phyloP scores from a whole-genome alignment of 768 basidiomycete species.

The Tulasnella sp. region DNA sequence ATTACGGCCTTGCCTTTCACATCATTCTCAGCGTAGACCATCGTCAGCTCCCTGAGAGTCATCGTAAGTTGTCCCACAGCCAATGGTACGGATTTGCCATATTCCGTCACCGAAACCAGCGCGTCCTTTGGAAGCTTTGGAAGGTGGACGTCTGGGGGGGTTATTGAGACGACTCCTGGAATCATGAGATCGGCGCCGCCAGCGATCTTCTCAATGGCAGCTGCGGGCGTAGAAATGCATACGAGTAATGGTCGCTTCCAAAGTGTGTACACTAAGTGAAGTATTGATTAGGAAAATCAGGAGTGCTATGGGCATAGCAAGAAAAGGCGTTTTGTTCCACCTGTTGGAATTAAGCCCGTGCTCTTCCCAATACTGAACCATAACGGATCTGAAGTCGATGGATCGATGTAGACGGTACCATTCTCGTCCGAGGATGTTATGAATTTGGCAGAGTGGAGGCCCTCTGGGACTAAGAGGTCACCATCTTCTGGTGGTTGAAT shows the following conservation, averaged over 20 bases:
- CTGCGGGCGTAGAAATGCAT: conserved; percentile 54
- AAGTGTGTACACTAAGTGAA: conserved; percentile 51
- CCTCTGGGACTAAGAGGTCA: conserved; percentile 63
- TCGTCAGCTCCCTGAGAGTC: conserved; percentile 36
- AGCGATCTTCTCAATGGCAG: conserved; percentile 59
- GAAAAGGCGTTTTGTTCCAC: conserved; percentile 27
- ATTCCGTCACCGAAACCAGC: conserved; percentile 54
- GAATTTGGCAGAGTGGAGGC: conserved; percentile 58
- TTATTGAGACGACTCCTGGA: conserved; percentile 55
- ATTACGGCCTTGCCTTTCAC: conserved; percentile 71
- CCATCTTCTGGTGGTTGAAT: conserved; percentile 40
- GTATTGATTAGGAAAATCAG: neutral
- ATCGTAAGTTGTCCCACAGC: conserved; percentile 67
- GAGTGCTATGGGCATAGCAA: neutral
- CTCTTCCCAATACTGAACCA: conserved; percentile 73
- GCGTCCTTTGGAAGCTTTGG: conserved; percentile 28
- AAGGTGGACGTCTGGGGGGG: neutral
- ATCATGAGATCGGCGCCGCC: conserved; percentile 86
- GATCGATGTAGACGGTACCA: conserved; percentile 35
- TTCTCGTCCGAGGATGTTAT: conserved; percentile 55
- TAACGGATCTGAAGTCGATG: conserved; percentile 56
- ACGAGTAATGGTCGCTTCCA: conserved; percentile 69
- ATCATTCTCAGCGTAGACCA: conserved; percentile 24
- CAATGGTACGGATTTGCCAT: conserved; percentile 46
- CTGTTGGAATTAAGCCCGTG: conserved; percentile 56